phyloP scores from a whole-genome alignment of 2,329 filamentous ascomycete genomes.

The Fusarium longipes region DNA sequence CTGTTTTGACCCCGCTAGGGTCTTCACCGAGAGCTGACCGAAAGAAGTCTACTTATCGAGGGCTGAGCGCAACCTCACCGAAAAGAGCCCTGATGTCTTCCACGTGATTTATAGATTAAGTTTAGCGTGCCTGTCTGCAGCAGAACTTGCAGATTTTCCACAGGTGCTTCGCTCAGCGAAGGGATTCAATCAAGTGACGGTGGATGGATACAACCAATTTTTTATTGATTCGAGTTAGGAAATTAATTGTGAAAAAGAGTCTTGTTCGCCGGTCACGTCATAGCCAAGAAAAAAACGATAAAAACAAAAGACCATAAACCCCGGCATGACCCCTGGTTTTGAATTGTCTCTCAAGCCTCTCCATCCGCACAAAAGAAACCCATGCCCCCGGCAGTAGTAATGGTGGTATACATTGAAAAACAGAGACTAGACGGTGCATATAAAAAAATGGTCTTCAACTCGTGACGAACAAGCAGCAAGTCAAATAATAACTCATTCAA shows the following conservation, averaged over 20 bases:
- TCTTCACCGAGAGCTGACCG: constrained; percentile 28
- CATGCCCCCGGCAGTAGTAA: constrained; percentile 27
- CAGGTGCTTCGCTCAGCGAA: neutral
- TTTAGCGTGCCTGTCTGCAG: neutral
- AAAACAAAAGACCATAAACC: constrained; percentile 27
- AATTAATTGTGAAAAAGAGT: constrained; percentile 41
- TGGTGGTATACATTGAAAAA: constrained; percentile 42
- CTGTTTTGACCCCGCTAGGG: neutral
- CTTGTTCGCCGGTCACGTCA: constrained; percentile 45
- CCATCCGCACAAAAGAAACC: constrained; percentile 39
- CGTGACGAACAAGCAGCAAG: constrained; percentile 35
- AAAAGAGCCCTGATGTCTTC: constrained; percentile 6
- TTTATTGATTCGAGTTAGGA: constrained; percentile 39
- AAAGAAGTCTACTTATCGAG: neutral
- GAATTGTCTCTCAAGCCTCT: constrained; percentile 34
- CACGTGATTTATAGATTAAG: constrained; percentile 12
- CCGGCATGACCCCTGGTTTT: constrained; percentile 25
- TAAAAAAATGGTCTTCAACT: constrained; percentile 40
- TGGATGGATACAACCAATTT: constrained; percentile 7
- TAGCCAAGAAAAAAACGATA: constrained; percentile 48
- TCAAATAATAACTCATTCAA: constrained; percentile 53
- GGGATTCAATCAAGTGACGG: neutral
- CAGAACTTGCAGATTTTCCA: neutral
- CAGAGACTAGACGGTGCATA: constrained; percentile 36
- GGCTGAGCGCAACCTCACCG: constrained; percentile 10